Evolutionary conservation across 805 yeast genomes (phyloP).

Genomic region (Brettanomyces bruxellensis): DNA sequence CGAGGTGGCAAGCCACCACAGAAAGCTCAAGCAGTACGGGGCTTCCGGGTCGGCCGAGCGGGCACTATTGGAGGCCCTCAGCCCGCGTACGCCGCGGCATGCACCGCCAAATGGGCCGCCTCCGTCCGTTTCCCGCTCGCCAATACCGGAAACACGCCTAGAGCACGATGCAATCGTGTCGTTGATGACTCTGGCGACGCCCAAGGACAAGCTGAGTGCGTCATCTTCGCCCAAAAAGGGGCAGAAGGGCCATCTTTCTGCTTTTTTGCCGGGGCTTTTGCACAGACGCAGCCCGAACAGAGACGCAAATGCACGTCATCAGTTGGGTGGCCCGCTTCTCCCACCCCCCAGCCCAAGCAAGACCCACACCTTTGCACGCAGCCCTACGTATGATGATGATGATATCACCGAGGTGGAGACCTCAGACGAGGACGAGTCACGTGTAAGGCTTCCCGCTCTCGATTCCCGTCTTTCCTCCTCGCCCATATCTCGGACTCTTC

Average conservation of each 20-base stretch:
- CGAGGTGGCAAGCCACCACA: slow-evolving; percentile 17
- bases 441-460: neutral
- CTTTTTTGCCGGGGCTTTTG: too few relatives aligned
- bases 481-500: neutral
- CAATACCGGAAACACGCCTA: slow-evolving; percentile 19
- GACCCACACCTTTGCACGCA: too few relatives aligned
- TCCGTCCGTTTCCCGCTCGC: slow-evolving; percentile 5
- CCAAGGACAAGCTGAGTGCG: slow-evolving; percentile 20
- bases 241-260: too few relatives aligned
- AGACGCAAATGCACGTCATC: too few relatives aligned
- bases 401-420: slow-evolving; percentile 12
- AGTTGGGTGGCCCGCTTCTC: too few relatives aligned
- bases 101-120: slow-evolving; percentile 5
- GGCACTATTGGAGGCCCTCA: slow-evolving; percentile 16
- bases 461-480: neutral
- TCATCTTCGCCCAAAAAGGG: neutral
- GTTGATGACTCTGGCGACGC: slow-evolving; percentile 47
- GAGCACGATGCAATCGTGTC: slow-evolving; percentile 52
- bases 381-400: neutral
- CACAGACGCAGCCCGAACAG: too few relatives aligned
- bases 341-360: too few relatives aligned
- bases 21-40: neutral
- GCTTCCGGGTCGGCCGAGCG: slow-evolving; percentile 18
- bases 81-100: slow-evolving; percentile 6
- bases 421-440: slow-evolving; percentile 9